phyloP scores from a whole-genome alignment of 202 grass and related monocot species.

The Zizania palustris region DNA sequence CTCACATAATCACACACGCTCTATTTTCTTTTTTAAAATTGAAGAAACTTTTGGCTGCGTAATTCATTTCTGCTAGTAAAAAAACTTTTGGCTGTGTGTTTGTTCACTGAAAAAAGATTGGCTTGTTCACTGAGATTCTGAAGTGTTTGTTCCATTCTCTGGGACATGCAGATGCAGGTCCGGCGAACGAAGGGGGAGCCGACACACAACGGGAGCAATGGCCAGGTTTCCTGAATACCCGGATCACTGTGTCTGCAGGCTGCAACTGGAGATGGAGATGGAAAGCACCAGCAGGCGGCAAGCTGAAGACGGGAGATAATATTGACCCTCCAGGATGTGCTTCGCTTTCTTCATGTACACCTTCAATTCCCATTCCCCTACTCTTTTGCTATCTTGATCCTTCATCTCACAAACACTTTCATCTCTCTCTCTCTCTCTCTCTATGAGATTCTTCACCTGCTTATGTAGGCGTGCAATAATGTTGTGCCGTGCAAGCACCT shows the following conservation, averaged over 20 bases:
- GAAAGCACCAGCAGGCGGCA: neutral
- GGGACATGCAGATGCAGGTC: neutral
- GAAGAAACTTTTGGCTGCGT: too few relatives aligned
- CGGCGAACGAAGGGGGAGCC: too few relatives aligned
- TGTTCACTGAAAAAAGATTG: neutral
- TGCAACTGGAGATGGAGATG: neutral
- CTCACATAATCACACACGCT: too few relatives aligned
- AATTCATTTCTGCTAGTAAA: too few relatives aligned
- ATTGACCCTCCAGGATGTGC: neutral
- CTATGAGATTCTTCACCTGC: too few relatives aligned
- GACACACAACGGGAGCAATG: too few relatives aligned
- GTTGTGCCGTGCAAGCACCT: conserved; percentile 7
- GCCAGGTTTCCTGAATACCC: neutral
- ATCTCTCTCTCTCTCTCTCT: neutral
- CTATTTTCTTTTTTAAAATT: too few relatives aligned
- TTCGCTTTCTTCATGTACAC: neutral
- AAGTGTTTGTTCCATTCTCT: neutral
- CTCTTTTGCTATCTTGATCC: neutral
- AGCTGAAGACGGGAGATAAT: neutral
- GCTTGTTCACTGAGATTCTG: neutral
- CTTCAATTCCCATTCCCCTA: neutral
- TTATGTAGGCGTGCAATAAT: conserved; percentile 22
- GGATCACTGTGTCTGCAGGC: conserved; percentile 1
- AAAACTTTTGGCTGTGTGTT: too few relatives aligned
- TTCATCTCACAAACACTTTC: neutral